Conservation (phyloP, 768 basidiomycete species). For the Pulveroboletus ravenelii region DNA sequence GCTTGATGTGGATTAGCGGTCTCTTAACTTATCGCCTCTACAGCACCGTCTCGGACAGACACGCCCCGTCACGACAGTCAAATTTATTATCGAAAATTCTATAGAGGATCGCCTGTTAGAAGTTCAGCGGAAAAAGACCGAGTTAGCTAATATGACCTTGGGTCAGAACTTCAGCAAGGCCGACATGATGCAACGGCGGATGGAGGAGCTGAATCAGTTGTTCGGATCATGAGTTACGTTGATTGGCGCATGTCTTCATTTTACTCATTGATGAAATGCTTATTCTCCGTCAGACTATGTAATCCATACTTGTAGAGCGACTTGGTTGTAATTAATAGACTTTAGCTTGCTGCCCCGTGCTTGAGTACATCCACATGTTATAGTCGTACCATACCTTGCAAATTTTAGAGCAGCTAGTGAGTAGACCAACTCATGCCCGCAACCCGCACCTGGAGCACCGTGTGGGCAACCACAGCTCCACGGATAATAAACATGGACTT, state of each 20-base stretch:
- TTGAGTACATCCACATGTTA: background rate
- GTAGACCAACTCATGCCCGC: no score
- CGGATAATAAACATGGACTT: no score
- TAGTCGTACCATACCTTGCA: background rate
- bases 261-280: conserved; percentile 15
- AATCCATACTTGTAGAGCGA: conserved; percentile 30
- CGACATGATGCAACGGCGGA: conserved; percentile 79
- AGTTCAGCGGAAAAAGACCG: conserved; percentile 93
- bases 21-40: background rate
- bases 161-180: conserved; percentile 83
- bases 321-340: conserved; percentile 31
- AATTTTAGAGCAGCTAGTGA: conserved; percentile 27
- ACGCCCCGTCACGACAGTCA: conserved; percentile 84
- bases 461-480: no score
- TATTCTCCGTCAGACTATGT: conserved; percentile 21
- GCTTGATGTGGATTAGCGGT: background rate
- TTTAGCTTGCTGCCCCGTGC: background rate
- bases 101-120: conserved; percentile 91
- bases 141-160: conserved; percentile 90
- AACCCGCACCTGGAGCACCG: no score
- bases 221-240: conserved; percentile 47
- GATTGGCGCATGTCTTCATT: conserved; percentile 14
- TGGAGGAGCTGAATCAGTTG: conserved; percentile 81
- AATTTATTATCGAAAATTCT: conserved; percentile 89
- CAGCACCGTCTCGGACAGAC: conserved; percentile 97